Conservation (phyloP, 2,329 filamentous ascomycete species). For the Monilinia fructigena region DNA sequence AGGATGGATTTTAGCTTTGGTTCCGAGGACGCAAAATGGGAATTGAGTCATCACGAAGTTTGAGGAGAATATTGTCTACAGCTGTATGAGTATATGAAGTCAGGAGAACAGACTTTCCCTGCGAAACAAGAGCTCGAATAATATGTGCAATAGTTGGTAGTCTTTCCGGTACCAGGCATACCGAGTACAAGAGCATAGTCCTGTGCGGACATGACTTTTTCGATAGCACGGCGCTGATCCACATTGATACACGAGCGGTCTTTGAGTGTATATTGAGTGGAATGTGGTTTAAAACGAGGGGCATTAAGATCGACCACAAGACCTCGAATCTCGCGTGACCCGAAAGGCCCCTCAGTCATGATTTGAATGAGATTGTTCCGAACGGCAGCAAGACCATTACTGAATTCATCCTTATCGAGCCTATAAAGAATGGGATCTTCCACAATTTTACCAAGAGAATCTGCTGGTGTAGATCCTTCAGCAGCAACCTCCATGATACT, state of each 20-base stretch:
- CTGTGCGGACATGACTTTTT: conserved; percentile 92
- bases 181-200: conserved; percentile 97
- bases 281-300: conserved; percentile 68
- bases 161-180: conserved; percentile 98
- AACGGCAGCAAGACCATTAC: conserved; percentile 93
- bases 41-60: conserved; percentile 76
- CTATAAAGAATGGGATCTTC: conserved; percentile 68
- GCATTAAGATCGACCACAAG: conserved; percentile 75
- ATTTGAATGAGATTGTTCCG: conserved; percentile 91
- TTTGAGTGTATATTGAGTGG: conserved; percentile 62
- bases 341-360: conserved; percentile 76
- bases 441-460: conserved; percentile 52
- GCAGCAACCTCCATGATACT: conserved; percentile 84
- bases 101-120: conserved; percentile 88
- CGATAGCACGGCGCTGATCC: conserved; percentile 81
- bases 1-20: conserved; percentile 79
- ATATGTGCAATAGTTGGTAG: conserved; percentile 98
- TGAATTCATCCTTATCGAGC: conserved; percentile 96
- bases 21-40: conserved; percentile 82
- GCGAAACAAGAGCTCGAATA: conserved; percentile 81
- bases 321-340: conserved; percentile 68
- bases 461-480: conserved; percentile 52
- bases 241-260: conserved; percentile 72
- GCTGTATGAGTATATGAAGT: conserved; percentile 97
- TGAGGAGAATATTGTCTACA: conserved; percentile 95